phyloP scores from a whole-genome alignment of 495 filamentous ascomycete species.

The Podospora australis region DNA sequence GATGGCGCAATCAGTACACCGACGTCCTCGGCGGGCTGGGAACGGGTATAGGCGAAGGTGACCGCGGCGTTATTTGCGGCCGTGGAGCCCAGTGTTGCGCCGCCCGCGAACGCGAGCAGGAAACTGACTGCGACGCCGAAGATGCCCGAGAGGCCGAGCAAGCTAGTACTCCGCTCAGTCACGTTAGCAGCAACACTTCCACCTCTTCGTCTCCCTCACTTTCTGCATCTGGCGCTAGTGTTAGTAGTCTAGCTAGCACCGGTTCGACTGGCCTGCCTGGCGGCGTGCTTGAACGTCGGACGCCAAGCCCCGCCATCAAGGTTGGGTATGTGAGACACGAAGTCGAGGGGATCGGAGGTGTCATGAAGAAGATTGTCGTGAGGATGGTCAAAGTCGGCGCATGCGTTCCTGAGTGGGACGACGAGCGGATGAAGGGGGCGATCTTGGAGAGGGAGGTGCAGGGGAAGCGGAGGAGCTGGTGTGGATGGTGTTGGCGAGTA shows the following conservation, averaged over 20 bases:
- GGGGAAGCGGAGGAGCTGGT: constrained; percentile 56
- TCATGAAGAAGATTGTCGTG: constrained; percentile 74
- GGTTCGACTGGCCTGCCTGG: constrained; percentile 7
- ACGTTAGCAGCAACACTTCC: constrained; percentile 5
- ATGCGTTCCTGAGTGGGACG: constrained; percentile 74
- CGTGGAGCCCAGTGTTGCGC: constrained; percentile 63
- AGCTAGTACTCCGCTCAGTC: not conserved
- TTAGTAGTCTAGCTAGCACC: constrained; percentile 1
- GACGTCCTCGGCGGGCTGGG: constrained; percentile 73
- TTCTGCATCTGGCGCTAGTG: not conserved
- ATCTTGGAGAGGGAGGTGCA: constrained; percentile 51
- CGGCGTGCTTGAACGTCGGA: constrained; percentile 19
- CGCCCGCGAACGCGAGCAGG: constrained; percentile 65
- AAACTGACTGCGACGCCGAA: constrained; percentile 70
- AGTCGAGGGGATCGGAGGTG: constrained; percentile 79
- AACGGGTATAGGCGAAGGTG: constrained; percentile 80
- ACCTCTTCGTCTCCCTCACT: not conserved
- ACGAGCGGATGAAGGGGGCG: constrained; percentile 57
- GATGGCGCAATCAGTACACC: constrained; percentile 80
- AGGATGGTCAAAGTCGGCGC: constrained; percentile 70
- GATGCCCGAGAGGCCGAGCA: constrained; percentile 40
- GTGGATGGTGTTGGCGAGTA: constrained; percentile 58
- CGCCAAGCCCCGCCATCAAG: constrained; percentile 38
- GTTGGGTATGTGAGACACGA: constrained; percentile 76
- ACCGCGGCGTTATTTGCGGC: constrained; percentile 79